These are phyloP conservation scores for Cicer chorassanicum DNA, from an alignment of 306 rosid species.

Conservation along the genomic window DNA sequence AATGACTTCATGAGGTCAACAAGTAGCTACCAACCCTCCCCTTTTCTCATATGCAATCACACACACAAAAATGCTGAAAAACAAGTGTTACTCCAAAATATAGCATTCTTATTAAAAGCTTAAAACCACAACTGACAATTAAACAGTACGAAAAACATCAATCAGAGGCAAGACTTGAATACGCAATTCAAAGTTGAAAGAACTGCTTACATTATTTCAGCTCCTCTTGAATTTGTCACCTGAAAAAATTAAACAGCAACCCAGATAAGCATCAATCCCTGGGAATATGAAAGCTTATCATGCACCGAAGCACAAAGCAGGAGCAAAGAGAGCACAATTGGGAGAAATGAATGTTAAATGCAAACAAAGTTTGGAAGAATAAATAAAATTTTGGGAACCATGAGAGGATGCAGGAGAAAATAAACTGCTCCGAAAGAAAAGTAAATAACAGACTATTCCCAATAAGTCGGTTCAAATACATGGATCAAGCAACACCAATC, in stretches of 20 bases:
- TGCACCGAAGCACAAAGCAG: constrained; percentile 19
- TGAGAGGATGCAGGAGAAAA: background rate
- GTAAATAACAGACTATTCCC: background rate
- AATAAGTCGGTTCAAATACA: background rate
- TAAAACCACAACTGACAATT: constrained; percentile 9
- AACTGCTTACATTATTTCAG: constrained; percentile 65
- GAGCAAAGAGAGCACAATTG: constrained; percentile 21
- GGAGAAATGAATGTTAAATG: constrained; percentile 10
- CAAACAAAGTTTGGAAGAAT: constrained; percentile 8
- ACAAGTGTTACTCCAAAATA: constrained; percentile 9
- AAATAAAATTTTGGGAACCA: constrained; percentile 27
- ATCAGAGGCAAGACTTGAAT: constrained; percentile 18
- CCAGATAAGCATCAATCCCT: constrained; percentile 43
- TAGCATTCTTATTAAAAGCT: constrained; percentile 23
- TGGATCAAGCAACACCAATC: background rate
- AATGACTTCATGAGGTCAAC: constrained; percentile 17
- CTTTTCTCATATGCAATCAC: background rate
- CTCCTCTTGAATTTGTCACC: constrained; percentile 60
- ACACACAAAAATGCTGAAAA: constrained; percentile 8
- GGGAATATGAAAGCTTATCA: constrained; percentile 3
- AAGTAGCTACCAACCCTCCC: constrained; percentile 5
- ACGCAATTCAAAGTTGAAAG: constrained; percentile 35
- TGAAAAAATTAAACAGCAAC: constrained; percentile 51
- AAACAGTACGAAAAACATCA: constrained; percentile 23
- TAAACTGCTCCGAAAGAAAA: constrained; percentile 1